phyloP scores from a whole-genome alignment of 1,284 basidiomycete genomes.

The Ustilago xerochloae region DNA sequence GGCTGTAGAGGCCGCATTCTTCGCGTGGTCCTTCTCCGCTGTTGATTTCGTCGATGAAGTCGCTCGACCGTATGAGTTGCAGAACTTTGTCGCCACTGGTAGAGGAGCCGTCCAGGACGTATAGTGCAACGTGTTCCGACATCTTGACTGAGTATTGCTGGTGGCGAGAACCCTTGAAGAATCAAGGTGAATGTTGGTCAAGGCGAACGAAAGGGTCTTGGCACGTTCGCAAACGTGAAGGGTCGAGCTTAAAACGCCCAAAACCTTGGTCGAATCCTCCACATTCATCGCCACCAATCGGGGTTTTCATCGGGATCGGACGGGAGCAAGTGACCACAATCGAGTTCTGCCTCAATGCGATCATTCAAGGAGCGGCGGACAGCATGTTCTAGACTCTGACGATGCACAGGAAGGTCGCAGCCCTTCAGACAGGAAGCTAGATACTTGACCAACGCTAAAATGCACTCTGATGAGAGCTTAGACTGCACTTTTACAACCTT shows the following conservation, averaged over 20 bases:
- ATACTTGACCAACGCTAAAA: constrained; percentile 24
- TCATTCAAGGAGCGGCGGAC: too few species aligned
- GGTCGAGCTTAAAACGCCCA: constrained; percentile 7
- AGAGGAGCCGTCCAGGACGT: constrained; percentile 28
- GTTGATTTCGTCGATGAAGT: constrained; percentile 57
- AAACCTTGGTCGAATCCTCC: constrained; percentile 15
- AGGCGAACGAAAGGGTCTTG: too few species aligned
- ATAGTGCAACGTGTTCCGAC: constrained; percentile 49
- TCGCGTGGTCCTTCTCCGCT: constrained; percentile 52
- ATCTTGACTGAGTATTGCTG: neutral
- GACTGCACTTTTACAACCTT: neutral
- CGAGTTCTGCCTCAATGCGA: too few species aligned
- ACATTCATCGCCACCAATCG: constrained; percentile 1
- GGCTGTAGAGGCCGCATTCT: constrained; percentile 48
- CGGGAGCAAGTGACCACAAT: too few species aligned
- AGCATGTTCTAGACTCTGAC: too few species aligned
- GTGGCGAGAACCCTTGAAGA: neutral
- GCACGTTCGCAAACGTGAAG: constrained; percentile 10
- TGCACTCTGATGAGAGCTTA: neutral
- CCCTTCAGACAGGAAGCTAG: constrained; percentile 9
- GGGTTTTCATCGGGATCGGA: constrained; percentile 14
- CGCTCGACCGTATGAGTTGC: constrained; percentile 46
- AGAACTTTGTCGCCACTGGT: constrained; percentile 29
- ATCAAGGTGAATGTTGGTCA: neutral
- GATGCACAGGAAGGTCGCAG: too few species aligned